Evolutionary conservation across 306 rosid genomes (phyloP), one percentile per base, ranked within the genome.

Genomic region (Erythrophleum fordii): DNA sequence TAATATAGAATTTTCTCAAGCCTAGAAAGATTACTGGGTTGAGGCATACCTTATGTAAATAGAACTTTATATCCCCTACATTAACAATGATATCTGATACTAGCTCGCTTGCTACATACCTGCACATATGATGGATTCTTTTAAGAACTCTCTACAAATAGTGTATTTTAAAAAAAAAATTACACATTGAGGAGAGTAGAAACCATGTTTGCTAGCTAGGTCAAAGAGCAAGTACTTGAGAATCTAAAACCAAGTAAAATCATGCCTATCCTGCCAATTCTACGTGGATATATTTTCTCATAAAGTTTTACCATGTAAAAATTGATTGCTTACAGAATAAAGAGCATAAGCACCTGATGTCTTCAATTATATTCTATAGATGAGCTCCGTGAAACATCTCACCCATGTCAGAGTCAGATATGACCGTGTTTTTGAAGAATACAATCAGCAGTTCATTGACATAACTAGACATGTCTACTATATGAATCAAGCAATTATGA

Each of bases 61-160:
- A 84, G 80, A 96, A 96, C 88, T 92, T 93, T 35, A 86, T 88
- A 80, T 89, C 96, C 61, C 90, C 97, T 29, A 93, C 81, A 45
- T 52, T 86, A 65, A 96, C 84, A 52, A 87, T 59, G 70, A 96
- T 86, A 69, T 96, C 99, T 23, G 97, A 82, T 59, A 89, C 84
- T 89, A 96, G 86, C 73, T 96, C 99, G 83, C 97, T 89, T 16
- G 91, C 88, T 55, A 93, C 97, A 81, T 88, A 96, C 85, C 99
- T 96, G 97, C 88, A 83, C 42, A 85, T 58, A 77, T 77, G 62
- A 68, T 37, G 65, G 58, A 73, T 35, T 68, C 55, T 51, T 41
- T 39, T 72, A 83, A 66, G 28, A 73, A 51, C 48, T 18, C 39
- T 58, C 74, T 16, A 17, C 67, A 49, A 78, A 73, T 39, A 44